Conservation (phyloP, 192 early-diverging fungal species). For the Glomus cerebriforme region DNA sequence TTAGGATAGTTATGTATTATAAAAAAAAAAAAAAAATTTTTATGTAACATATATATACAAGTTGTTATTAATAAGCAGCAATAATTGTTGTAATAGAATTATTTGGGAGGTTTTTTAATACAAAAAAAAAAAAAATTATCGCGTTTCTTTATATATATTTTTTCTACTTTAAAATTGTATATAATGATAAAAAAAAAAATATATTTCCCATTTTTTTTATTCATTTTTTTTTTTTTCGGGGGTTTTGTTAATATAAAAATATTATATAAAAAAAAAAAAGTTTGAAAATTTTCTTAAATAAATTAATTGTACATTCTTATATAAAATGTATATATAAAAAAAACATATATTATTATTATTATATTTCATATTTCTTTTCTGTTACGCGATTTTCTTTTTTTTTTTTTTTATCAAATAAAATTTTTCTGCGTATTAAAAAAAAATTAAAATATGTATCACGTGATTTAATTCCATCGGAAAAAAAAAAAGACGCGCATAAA, state of each 20-base stretch:
- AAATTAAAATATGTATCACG: too few species aligned
- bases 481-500: too few species aligned
- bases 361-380: too few species aligned
- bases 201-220: not conserved
- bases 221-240: not conserved
- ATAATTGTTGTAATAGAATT: not conserved
- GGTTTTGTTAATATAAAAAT: not conserved
- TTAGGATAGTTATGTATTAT: not conserved
- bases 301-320: not conserved
- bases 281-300: not conserved
- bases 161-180: not conserved
- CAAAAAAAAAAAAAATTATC: not conserved
- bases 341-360: not conserved
- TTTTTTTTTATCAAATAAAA: too few species aligned
- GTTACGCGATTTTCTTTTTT: too few species aligned
- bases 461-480: too few species aligned
- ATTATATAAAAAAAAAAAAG: not conserved
- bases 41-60: not conserved
- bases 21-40: not conserved
- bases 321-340: not conserved
- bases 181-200: not conserved
- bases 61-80: too few species aligned
- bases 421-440: too few species aligned
- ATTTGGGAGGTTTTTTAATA: not conserved
- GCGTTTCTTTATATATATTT: not conserved